phyloP scores from a whole-genome alignment of 331 rosid genomes.

The Arachis monticola region DNA sequence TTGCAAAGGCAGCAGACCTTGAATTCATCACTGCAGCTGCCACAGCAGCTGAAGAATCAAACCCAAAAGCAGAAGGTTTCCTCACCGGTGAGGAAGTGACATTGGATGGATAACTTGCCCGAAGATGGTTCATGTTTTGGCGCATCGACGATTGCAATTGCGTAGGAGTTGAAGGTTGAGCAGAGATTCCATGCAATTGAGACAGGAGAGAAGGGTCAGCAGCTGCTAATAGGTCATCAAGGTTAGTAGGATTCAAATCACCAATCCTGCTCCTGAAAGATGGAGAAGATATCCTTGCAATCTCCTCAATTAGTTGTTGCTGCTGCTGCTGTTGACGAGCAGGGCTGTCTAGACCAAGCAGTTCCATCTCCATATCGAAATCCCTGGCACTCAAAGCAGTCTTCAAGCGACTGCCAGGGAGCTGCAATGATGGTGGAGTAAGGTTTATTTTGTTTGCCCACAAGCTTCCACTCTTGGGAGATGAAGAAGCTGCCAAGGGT shows the following conservation, averaged over 20 bases:
- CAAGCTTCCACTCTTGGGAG: slow-evolving; percentile 79
- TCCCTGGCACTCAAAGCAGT: slow-evolving; percentile 85
- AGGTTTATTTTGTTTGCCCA: slow-evolving; percentile 85
- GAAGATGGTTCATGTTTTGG: slow-evolving; percentile 89
- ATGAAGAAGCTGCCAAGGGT: slow-evolving; percentile 68
- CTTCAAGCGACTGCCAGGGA: slow-evolving; percentile 85
- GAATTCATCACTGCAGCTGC: slow-evolving; percentile 97
- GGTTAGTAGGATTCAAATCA: slow-evolving; percentile 84
- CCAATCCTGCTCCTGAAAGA: slow-evolving; percentile 62
- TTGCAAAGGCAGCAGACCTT: slow-evolving; percentile 85
- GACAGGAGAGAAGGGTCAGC: slow-evolving; percentile 67
- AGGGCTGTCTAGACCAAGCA: slow-evolving; percentile 61
- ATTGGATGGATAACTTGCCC: slow-evolving; percentile 79
- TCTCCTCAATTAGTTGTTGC: slow-evolving; percentile 75
- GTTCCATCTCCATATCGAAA: slow-evolving; percentile 77
- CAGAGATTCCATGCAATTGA: slow-evolving; percentile 67
- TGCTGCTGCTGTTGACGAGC: slow-evolving; percentile 62
- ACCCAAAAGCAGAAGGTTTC: slow-evolving; percentile 70
- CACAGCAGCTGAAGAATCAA: slow-evolving; percentile 77
- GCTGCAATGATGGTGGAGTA: slow-evolving; percentile 89
- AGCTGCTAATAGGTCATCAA: slow-evolving; percentile 79
- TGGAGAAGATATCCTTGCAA: slow-evolving; percentile 83
- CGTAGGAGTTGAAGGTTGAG: slow-evolving; percentile 59
- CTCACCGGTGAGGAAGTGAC: slow-evolving; percentile 80
- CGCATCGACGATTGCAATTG: slow-evolving; percentile 77